These are phyloP conservation scores for Jamesozyma gamospora DNA, from an alignment of 805 yeast genomes.

Conservation along the genomic window DNA sequence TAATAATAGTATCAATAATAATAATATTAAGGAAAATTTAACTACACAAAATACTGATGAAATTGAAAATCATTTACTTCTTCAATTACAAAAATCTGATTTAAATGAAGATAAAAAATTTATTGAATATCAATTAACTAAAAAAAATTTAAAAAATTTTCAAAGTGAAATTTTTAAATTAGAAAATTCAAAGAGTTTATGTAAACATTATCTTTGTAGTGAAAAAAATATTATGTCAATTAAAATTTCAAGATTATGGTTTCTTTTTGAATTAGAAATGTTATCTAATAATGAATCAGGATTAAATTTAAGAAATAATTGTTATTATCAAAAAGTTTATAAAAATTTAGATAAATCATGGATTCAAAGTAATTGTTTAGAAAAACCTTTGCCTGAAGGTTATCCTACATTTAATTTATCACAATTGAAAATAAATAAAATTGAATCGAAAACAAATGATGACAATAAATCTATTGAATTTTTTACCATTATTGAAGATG, in stretches of 20 bases:
- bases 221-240: slow-evolving; percentile 7
- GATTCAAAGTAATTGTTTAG: slow-evolving; percentile 11
- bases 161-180: slow-evolving; percentile 14
- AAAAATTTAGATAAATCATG: slow-evolving; percentile 14
- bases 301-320: slow-evolving; percentile 21
- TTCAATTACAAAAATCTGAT: slow-evolving; percentile 1
- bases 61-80: not conserved
- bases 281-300: slow-evolving; percentile 9
- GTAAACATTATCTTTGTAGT: slow-evolving; percentile 18
- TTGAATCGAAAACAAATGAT: slow-evolving; percentile 6
- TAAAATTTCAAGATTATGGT: slow-evolving; percentile 17
- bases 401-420: not conserved
- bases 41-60: slow-evolving; percentile 1
- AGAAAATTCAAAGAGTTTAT: slow-evolving; percentile 8
- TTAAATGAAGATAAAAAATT: not conserved
- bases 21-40: too few species aligned
- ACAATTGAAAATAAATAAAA: slow-evolving; percentile 5
- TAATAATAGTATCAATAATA: not conserved
- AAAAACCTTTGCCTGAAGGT: slow-evolving; percentile 4
- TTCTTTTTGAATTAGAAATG: slow-evolving; percentile 29
- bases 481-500: slow-evolving; percentile 10
- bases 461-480: slow-evolving; percentile 7
- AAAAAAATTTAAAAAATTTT: slow-evolving; percentile 11
- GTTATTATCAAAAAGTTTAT: slow-evolving; percentile 22
- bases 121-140: slow-evolving; percentile 8